phyloP scores from a whole-genome alignment of 2,329 filamentous ascomycete species.

The Lasiodiplodia gonubiensis region DNA sequence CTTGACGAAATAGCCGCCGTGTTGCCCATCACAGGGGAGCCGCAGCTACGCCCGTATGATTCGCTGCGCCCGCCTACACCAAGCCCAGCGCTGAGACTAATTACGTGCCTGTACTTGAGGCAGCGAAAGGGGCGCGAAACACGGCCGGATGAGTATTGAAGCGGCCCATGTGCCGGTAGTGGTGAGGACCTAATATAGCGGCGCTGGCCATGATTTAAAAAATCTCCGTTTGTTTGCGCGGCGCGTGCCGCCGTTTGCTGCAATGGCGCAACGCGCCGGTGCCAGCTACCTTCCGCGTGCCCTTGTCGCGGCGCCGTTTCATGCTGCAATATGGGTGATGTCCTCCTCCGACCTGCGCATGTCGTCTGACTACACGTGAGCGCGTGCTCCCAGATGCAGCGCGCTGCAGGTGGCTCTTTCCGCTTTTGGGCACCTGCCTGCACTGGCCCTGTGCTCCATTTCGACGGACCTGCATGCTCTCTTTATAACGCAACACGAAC shows the following conservation, averaged over 20 bases:
- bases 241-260: not conserved
- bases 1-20: not conserved
- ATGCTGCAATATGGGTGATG: not conserved
- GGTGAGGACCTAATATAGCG: not conserved
- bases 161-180: not conserved
- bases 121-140: not conserved
- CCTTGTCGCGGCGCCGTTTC: not conserved
- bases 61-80: not conserved
- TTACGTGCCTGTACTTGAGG: not conserved
- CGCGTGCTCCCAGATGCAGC: not conserved
- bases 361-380: not conserved
- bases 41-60: not conserved
- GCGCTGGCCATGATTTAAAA: not conserved
- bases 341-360: not conserved
- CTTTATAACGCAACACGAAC: not conserved
- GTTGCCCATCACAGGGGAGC: not conserved
- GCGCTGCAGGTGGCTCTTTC: conserved; percentile 7
- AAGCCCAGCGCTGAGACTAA: not conserved
- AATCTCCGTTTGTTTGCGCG: conserved; percentile 8
- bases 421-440: not conserved
- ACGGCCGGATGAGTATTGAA: not conserved
- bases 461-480: not conserved
- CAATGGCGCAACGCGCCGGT: conserved; percentile 5
- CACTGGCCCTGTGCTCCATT: not conserved
- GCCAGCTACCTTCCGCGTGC: not conserved